Evolutionary conservation across 163 green algal species (phyloP).

Genomic region (Coccomyxa subellipsoidea): DNA sequence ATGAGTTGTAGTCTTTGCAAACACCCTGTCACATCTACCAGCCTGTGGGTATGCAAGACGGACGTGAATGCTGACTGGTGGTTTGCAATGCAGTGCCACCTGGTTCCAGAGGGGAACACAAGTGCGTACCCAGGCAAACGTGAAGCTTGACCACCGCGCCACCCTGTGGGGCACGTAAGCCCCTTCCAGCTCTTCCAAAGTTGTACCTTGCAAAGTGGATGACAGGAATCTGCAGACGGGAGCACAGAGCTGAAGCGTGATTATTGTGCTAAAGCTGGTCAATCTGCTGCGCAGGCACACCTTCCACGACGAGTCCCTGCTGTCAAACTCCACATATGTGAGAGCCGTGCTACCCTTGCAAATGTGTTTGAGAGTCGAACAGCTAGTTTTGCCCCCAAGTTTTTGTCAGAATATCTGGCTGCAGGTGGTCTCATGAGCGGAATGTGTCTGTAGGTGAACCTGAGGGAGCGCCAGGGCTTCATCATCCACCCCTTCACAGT

Average conservation of each 20-base stretch:
- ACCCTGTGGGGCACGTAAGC: conserved; percentile 36
- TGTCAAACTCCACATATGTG: conserved; percentile 32
- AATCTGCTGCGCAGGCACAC: conserved; percentile 26
- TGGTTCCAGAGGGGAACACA: conserved; percentile 37
- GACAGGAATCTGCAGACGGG: no score
- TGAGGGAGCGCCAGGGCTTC: conserved; percentile 42
- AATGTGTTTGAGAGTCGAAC: no score
- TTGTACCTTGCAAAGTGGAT: neutral
- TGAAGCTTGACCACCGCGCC: conserved; percentile 26
- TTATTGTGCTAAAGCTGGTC: neutral
- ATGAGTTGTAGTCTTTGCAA: neutral
- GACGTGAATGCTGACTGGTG: neutral
- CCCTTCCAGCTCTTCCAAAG: neutral
- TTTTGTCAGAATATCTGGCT: no score
- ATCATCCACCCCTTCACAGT: conserved; percentile 37
- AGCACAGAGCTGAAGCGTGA: no score
- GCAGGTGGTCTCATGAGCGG: no score
- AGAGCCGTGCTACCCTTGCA: no score
- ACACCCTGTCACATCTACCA: no score
- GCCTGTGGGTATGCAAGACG: no score
- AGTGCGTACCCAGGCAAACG: conserved; percentile 28
- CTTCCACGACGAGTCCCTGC: conserved; percentile 25
- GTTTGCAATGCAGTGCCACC: conserved; percentile 14
- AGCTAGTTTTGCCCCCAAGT: no score
- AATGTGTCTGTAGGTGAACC: conserved; percentile 23